These are phyloP conservation scores for Apiospora pterosperma DNA, from an alignment of 2,329 filamentous ascomycete species.

Conservation along the genomic window DNA sequence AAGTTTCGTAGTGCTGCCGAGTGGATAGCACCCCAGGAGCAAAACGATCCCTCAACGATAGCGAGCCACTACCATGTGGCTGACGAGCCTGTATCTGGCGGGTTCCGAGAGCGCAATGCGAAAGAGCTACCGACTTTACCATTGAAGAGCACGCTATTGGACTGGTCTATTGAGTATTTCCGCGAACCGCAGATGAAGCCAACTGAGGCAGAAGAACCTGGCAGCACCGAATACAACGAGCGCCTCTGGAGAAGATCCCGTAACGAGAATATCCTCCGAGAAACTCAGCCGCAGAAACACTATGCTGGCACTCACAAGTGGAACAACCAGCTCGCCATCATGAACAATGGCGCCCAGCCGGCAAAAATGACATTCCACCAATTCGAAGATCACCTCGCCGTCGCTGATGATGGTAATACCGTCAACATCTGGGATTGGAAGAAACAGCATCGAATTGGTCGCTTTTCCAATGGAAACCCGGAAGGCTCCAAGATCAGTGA, in stretches of 20 bases:
- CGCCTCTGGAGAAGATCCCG: conserved; percentile 87
- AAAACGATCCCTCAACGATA: conserved; percentile 64
- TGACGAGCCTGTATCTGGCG: conserved; percentile 74
- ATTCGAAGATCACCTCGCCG: conserved; percentile 92
- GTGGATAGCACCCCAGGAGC: conserved; percentile 62
- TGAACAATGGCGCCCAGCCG: conserved; percentile 87
- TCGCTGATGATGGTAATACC: conserved; percentile 89
- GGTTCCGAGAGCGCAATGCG: conserved; percentile 62
- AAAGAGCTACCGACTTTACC: conserved; percentile 64
- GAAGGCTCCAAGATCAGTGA: conserved; percentile 89
- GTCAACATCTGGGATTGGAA: conserved; percentile 95
- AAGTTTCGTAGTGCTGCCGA: conserved; percentile 39
- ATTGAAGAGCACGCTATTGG: conserved; percentile 77
- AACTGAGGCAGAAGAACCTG: conserved; percentile 92
- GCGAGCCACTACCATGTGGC: conserved; percentile 73
- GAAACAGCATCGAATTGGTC: conserved; percentile 67
- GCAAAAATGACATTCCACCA: conserved; percentile 95
- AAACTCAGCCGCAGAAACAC: conserved; percentile 91
- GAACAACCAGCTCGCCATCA: conserved; percentile 74
- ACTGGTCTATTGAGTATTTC: conserved; percentile 98
- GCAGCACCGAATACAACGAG: conserved; percentile 94
- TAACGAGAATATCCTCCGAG: conserved; percentile 87
- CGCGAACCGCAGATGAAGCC: conserved; percentile 98
- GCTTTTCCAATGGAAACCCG: conserved; percentile 94
- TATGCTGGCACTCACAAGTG: conserved; percentile 82